phyloP scores from a whole-genome alignment of 148 eudicot genomes.

The Spergularia marina region DNA sequence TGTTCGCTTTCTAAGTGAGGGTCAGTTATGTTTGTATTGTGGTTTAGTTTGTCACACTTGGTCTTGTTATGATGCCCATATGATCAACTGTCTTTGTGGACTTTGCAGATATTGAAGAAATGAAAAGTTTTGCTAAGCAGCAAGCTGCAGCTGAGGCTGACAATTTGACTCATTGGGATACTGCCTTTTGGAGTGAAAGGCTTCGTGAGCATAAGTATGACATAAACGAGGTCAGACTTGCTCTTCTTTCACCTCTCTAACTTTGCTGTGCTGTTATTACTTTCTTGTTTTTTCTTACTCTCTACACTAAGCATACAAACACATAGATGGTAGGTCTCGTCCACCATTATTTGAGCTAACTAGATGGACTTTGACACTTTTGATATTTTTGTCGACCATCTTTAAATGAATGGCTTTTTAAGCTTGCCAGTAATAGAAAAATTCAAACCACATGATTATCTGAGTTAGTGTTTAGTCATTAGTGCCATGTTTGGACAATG shows the following conservation, averaged over 20 bases:
- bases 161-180: conserved; percentile 79
- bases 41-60: not conserved
- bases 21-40: not conserved
- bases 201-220: conserved; percentile 94
- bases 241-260: not conserved
- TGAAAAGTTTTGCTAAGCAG: conserved; percentile 60
- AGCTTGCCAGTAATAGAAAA: no score
- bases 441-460: no score
- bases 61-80: not conserved
- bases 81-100: conserved; percentile 1
- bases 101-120: conserved; percentile 78
- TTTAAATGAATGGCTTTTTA: no score
- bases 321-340: no score
- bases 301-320: no score
- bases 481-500: no score
- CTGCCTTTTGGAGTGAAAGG: conserved; percentile 95
- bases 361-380: no score
- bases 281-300: not conserved
- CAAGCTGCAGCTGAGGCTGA: conserved; percentile 87
- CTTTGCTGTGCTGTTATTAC: not conserved
- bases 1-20: not conserved
- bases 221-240: conserved; percentile 75
- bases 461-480: no score
- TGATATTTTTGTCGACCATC: no score
- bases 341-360: no score